Percentiles rank a stretch among this genome's conserved stretches.
Conservation (phyloP, 768 basidiomycete species). For the Boletus pseudopeckii region DNA sequence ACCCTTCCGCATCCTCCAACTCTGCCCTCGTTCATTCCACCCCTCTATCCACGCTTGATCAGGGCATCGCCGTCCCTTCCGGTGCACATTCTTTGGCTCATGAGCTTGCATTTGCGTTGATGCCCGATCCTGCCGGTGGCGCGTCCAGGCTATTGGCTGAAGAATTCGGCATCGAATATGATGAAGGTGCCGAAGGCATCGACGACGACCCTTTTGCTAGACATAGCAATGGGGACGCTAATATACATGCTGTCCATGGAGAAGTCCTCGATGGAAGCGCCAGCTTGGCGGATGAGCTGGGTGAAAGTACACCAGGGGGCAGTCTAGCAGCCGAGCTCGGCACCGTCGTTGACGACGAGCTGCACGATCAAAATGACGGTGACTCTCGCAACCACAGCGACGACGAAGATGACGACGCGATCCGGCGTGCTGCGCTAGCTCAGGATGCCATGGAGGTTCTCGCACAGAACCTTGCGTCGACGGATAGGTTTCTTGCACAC, state of each 20-base stretch:
- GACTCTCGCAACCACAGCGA: conserved; percentile 19
- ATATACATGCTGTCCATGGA: conserved; percentile 32
- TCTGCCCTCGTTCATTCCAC: conserved; percentile 20
- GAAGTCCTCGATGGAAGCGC: conserved; percentile 23
- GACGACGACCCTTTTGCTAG: conserved; percentile 36
- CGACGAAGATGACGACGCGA: conserved; percentile 29
- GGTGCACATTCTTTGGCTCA: conserved; percentile 71
- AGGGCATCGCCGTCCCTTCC: conserved; percentile 28
- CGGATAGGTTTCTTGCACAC: conserved; percentile 71
- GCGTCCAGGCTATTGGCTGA: conserved; percentile 73
- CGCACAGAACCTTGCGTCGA: conserved; percentile 69
- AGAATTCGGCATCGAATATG: conserved; percentile 88
- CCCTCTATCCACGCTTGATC: conserved; percentile 33
- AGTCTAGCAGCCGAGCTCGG: conserved; percentile 26
- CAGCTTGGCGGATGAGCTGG: conserved; percentile 46
- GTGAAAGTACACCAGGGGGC: conserved; percentile 15
- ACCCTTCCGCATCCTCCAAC: conserved; percentile 23
- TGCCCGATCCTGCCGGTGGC: conserved; percentile 79
- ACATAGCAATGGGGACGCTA: conserved; percentile 25
- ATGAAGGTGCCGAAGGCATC: conserved; percentile 81
- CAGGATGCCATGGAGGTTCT: conserved; percentile 72
- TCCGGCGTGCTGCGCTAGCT: conserved; percentile 21
- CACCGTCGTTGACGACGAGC: conserved; percentile 19
- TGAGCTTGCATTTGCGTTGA: conserved; percentile 81
- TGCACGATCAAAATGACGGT: conserved; percentile 9